Conservation (phyloP, 2,329 filamentous ascomycete genomes). For the Cercospora nicotianae region DNA sequence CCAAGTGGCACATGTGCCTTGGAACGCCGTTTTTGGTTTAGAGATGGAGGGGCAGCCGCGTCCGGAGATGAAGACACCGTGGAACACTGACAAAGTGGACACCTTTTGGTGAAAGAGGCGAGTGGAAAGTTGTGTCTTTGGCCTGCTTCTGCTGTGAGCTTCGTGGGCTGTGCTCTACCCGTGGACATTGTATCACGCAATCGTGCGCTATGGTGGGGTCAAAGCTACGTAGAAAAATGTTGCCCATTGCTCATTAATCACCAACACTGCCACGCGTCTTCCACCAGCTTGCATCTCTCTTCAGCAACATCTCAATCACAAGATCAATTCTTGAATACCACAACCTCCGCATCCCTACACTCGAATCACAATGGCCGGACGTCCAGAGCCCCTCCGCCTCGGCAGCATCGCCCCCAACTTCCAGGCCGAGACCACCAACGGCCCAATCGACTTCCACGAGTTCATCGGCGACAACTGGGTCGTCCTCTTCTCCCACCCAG, state of each 20-base stretch:
- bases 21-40: neutral
- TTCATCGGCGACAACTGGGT: constrained; percentile 71
- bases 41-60: neutral
- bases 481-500: constrained; percentile 70
- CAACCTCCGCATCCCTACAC: constrained; percentile 18
- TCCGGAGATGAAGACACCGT: neutral
- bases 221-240: constrained; percentile 8
- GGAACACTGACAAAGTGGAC: neutral
- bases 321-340: neutral
- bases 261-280: constrained; percentile 6
- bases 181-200: constrained; percentile 5
- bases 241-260: constrained; percentile 4
- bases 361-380: constrained; percentile 9
- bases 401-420: constrained; percentile 69
- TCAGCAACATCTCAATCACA: neutral
- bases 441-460: constrained; percentile 69
- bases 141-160: too few relatives aligned
- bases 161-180: neutral
- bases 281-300: neutral
- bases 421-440: constrained; percentile 65
- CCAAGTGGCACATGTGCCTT: neutral
- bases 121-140: neutral
- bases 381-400: constrained; percentile 55
- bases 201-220: constrained; percentile 5
- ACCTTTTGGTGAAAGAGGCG: neutral